A percentile compares a stretch with the other conserved stretches of the same genome.
Evolutionary conservation across 352 stramenopile genomes (phyloP).

Genomic region (Globisporangium parvum): DNA sequence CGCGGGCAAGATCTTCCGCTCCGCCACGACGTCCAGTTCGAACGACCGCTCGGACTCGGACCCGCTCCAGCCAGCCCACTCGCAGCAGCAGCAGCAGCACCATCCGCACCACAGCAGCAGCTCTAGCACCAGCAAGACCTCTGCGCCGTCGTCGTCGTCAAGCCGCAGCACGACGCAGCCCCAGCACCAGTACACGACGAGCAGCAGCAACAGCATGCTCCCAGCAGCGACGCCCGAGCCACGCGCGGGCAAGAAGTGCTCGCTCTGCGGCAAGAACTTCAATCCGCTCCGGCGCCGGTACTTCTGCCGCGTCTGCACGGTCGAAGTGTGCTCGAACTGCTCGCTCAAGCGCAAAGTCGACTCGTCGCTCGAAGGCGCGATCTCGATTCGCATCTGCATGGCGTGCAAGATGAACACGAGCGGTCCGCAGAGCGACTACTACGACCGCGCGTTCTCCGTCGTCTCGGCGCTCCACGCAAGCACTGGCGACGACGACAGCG

Average conservation of each 20-base stretch:
- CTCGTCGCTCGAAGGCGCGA: slow-evolving; percentile 21
- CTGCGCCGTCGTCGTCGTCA: no score
- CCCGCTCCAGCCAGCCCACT: not conserved
- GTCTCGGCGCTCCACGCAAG: slow-evolving; percentile 13
- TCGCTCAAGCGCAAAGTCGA: slow-evolving; percentile 47
- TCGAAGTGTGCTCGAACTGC: slow-evolving; percentile 66
- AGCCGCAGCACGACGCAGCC: slow-evolving; percentile 1
- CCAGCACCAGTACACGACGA: slow-evolving; percentile 1
- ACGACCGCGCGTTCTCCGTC: slow-evolving; percentile 47
- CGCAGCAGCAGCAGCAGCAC: slow-evolving; percentile 18
- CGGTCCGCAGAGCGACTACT: slow-evolving; percentile 41
- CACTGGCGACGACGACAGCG: slow-evolving; percentile 15
- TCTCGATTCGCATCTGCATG: slow-evolving; percentile 60
- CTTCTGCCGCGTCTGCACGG: slow-evolving; percentile 58
- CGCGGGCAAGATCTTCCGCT: slow-evolving; percentile 12
- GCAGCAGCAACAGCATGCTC: not conserved
- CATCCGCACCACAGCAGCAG: no score
- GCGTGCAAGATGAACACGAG: slow-evolving; percentile 67
- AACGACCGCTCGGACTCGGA: not conserved
- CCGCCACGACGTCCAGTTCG: not conserved
- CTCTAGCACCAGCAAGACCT: not conserved
- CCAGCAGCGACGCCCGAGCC: slow-evolving; percentile 1
- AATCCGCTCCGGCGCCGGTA: slow-evolving; percentile 72
- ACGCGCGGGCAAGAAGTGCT: slow-evolving; percentile 46
- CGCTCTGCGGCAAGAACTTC: slow-evolving; percentile 76